phyloP scores from a whole-genome alignment of 2,329 filamentous ascomycete genomes.

The Hymenoscyphus infarciens region DNA sequence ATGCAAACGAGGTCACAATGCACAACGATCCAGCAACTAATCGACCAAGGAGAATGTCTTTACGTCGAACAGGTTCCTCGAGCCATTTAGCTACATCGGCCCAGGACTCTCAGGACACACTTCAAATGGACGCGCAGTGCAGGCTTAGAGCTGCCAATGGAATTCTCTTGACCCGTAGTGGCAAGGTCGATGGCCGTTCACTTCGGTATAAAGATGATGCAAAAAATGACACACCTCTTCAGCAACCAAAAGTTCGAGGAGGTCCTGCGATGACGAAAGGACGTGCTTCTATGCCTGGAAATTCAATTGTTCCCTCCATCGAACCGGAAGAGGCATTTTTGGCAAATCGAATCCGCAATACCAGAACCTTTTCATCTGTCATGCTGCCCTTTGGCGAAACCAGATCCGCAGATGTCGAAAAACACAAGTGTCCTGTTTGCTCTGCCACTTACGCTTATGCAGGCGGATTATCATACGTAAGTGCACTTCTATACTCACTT shows the following conservation, averaged over 20 bases:
- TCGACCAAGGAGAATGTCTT: not conserved
- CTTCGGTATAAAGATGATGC: slow-evolving; percentile 1
- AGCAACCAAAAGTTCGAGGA: not conserved
- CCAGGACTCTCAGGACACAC: not conserved
- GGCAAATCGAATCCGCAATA: not conserved
- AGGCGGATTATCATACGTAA: not conserved
- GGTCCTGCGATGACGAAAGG: not conserved
- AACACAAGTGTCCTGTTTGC: not conserved
- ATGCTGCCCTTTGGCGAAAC: not conserved
- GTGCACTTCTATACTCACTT: not conserved
- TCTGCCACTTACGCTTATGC: not conserved
- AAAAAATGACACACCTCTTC: not conserved
- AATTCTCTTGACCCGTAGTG: slow-evolving; percentile 7
- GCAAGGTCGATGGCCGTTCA: slow-evolving; percentile 18
- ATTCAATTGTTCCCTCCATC: not conserved
- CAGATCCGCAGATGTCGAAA: not conserved
- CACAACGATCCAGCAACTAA: not conserved
- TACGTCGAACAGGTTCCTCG: not conserved
- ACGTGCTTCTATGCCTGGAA: not conserved
- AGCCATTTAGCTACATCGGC: not conserved
- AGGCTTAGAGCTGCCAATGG: slow-evolving; percentile 10
- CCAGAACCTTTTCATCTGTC: not conserved
- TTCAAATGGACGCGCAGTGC: not conserved
- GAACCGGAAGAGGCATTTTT: not conserved
- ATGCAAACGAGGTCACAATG: not conserved